Conservation (phyloP, 1,284 basidiomycete species). For the Sanghuangporus weigelae region DNA sequence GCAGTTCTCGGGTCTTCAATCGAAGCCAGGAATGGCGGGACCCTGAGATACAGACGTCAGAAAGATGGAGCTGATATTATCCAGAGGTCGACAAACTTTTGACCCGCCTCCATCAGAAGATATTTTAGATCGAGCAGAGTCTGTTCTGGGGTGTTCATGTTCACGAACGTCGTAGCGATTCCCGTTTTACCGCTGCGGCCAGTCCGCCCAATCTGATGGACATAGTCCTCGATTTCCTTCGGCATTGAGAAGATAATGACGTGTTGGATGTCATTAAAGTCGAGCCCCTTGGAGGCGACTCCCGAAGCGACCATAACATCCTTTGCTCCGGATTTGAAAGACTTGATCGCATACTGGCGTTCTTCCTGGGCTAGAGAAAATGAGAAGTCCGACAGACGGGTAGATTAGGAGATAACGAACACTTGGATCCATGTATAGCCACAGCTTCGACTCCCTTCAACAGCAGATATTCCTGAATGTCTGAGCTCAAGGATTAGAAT, state of each 20-base stretch:
- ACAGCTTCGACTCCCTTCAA: conserved; percentile 98
- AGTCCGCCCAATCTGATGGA: conserved; percentile 98
- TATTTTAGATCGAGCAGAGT: conserved; percentile 97
- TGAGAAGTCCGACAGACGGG: not conserved
- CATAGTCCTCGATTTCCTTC: conserved; percentile 98
- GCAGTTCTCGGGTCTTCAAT: conserved; percentile 89
- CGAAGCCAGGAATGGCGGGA: conserved; percentile 90
- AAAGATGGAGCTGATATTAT: conserved; percentile 11
- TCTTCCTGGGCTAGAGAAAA: conserved; percentile 82
- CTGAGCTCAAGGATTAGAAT: conserved; percentile 35
- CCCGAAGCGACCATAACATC: conserved; percentile 99
- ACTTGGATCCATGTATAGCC: conserved; percentile 96
- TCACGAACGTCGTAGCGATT: conserved; percentile 99
- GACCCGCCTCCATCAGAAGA: conserved; percentile 93
- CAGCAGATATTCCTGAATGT: conserved; percentile 96
- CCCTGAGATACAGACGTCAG: conserved; percentile 43
- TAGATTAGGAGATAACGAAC: conserved; percentile 39
- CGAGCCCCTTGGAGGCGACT: conserved; percentile 95
- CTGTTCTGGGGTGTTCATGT: conserved; percentile 95
- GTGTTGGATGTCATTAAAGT: conserved; percentile 98
- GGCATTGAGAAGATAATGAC: conserved; percentile 99
- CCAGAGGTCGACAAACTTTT: conserved; percentile 60
- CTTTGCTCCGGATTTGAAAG: conserved; percentile 94
- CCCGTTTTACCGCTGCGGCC: conserved; percentile 97
- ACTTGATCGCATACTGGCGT: conserved; percentile 96